phyloP scores from a whole-genome alignment of 129 eudicot species.

The Escallonia rubra region DNA sequence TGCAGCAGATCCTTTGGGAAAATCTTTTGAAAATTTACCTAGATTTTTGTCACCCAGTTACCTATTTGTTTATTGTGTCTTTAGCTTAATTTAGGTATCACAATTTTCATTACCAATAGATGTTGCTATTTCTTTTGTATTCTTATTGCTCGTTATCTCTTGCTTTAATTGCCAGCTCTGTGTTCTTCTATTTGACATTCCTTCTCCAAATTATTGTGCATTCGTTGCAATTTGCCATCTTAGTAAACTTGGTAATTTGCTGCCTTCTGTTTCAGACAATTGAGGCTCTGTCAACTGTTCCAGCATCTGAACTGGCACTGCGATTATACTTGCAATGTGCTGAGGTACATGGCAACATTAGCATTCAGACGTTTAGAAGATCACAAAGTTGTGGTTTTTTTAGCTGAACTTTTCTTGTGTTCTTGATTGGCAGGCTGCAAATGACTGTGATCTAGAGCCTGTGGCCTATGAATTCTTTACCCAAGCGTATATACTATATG shows the following conservation, averaged over 20 bases:
- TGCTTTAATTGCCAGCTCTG: neutral
- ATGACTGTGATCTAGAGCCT: slow-evolving; percentile 95
- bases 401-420: slow-evolving; percentile 16
- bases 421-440: slow-evolving; percentile 67
- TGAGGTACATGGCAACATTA: slow-evolving; percentile 47
- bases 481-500: slow-evolving; percentile 94
- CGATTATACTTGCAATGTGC: slow-evolving; percentile 90
- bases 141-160: neutral
- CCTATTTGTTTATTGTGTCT: neutral
- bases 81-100: neutral
- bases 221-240: neutral
- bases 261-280: slow-evolving; percentile 47
- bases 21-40: neutral
- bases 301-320: slow-evolving; percentile 90
- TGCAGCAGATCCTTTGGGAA: too few relatives aligned
- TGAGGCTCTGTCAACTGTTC: slow-evolving; percentile 67
- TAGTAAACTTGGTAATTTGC: slow-evolving; percentile 2
- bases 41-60: neutral
- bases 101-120: neutral
- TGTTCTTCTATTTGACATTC: neutral
- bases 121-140: neutral
- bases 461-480: slow-evolving; percentile 98
- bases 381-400: neutral
- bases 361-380: slow-evolving; percentile 2
- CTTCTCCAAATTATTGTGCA: neutral